phyloP scores from a whole-genome alignment of 1,139 yeast species.

The Geotrichum carabidarum region DNA sequence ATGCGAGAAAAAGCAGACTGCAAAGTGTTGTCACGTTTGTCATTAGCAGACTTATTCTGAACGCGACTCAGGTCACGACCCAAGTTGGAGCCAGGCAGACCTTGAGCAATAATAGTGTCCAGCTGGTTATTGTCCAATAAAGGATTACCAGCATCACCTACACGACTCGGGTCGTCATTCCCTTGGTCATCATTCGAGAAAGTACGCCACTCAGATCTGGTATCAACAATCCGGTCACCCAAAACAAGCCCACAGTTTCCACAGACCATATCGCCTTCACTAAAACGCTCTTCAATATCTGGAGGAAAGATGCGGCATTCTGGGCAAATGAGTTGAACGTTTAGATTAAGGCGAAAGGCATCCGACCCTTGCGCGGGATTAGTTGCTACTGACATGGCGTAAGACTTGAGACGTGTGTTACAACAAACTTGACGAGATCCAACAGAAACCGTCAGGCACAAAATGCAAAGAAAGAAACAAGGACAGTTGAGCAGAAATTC shows the following conservation, averaged over 20 bases:
- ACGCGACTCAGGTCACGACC: slow-evolving; percentile 89
- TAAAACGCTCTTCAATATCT: slow-evolving; percentile 86
- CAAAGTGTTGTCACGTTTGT: slow-evolving; percentile 78
- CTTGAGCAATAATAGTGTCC: slow-evolving; percentile 86
- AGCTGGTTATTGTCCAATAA: slow-evolving; percentile 85
- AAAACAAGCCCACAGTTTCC: slow-evolving; percentile 93
- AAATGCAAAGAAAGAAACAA: no score
- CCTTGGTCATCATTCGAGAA: slow-evolving; percentile 93
- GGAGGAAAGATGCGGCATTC: slow-evolving; percentile 96
- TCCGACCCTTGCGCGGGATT: slow-evolving; percentile 8
- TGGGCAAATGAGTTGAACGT: slow-evolving; percentile 87
- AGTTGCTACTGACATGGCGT: slow-evolving; percentile 16
- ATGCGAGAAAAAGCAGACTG: slow-evolving; percentile 88
- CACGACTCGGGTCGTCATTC: slow-evolving; percentile 98
- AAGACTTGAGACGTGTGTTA: no score
- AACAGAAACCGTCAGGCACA: no score
- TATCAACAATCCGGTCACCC: slow-evolving; percentile 88
- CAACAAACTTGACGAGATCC: no score
- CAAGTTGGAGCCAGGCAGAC: slow-evolving; percentile 57
- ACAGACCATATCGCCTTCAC: slow-evolving; percentile 97
- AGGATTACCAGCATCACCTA: slow-evolving; percentile 96
- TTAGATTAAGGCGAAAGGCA: slow-evolving; percentile 49
- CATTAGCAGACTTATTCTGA: slow-evolving; percentile 79
- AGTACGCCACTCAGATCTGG: slow-evolving; percentile 98
- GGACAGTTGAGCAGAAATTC: no score